Conservation (phyloP, 2,329 filamentous ascomycete species). For the Penicillium sp. region DNA sequence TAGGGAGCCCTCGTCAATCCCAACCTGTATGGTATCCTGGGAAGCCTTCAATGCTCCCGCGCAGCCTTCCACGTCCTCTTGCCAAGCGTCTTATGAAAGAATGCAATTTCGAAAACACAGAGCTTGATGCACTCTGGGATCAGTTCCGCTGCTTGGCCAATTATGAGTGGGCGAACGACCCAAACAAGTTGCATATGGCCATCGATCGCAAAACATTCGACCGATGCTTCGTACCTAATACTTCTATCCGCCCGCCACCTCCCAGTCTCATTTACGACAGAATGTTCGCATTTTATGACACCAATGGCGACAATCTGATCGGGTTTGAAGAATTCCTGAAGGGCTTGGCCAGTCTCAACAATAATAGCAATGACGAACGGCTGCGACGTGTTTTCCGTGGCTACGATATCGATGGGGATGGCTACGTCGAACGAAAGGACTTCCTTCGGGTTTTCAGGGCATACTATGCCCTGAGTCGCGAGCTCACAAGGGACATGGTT, state of each 20-base stretch:
- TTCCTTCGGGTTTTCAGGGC: slow-evolving; percentile 89
- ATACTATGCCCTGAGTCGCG: slow-evolving; percentile 86
- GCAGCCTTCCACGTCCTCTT: slow-evolving; percentile 64
- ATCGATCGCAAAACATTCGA: slow-evolving; percentile 94
- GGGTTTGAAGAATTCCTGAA: slow-evolving; percentile 88
- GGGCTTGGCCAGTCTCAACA: slow-evolving; percentile 67
- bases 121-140: slow-evolving; percentile 91
- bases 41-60: slow-evolving; percentile 69
- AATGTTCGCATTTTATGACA: slow-evolving; percentile 96
- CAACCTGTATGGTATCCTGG: slow-evolving; percentile 86
- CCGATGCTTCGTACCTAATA: slow-evolving; percentile 81
- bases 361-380: slow-evolving; percentile 61
- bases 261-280: slow-evolving; percentile 93
- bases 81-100: slow-evolving; percentile 67
- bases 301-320: slow-evolving; percentile 82
- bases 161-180: slow-evolving; percentile 77
- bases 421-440: slow-evolving; percentile 79
- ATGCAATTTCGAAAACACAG: slow-evolving; percentile 77
- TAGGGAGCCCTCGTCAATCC: slow-evolving; percentile 72
- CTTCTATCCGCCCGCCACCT: slow-evolving; percentile 69
- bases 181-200: slow-evolving; percentile 71
- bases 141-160: slow-evolving; percentile 95
- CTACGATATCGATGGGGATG: slow-evolving; percentile 87
- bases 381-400: slow-evolving; percentile 75
- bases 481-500: slow-evolving; percentile 81